A percentile compares a stretch with the other conserved stretches of the same genome.
phyloP scores from a whole-genome alignment of 768 basidiomycete genomes.

The Naganishia friedmannii region DNA sequence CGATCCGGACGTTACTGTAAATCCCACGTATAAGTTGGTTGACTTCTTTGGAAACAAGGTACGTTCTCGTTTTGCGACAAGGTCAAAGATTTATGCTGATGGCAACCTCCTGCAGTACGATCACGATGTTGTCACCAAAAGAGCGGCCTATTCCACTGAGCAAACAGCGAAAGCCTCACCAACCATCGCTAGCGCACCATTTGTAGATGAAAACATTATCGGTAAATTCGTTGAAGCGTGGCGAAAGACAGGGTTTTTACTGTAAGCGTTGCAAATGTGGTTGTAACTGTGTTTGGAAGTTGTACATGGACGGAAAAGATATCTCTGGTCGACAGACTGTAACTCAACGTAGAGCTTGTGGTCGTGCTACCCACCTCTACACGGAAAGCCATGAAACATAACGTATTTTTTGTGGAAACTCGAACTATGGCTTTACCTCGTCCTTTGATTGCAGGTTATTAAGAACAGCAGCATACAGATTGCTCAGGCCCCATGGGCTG shows the following conservation, averaged over 20 bases:
- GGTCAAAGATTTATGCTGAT: background rate
- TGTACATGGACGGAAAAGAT: background rate
- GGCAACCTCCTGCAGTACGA: constrained; percentile 10
- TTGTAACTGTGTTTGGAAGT: background rate
- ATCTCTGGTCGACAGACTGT: background rate
- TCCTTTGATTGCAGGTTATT: constrained; percentile 41
- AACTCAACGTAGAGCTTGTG: too few relatives aligned
- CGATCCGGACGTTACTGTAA: constrained; percentile 52
- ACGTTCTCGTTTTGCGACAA: background rate
- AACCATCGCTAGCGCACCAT: constrained; percentile 6
- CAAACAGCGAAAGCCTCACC: constrained; percentile 18
- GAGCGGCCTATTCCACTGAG: constrained; percentile 2
- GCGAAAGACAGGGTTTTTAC: constrained; percentile 20
- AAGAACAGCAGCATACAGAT: constrained; percentile 9
- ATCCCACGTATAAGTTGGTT: constrained; percentile 57
- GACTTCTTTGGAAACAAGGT: constrained; percentile 35
- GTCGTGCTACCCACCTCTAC: too few relatives aligned
- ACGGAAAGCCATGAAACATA: background rate
- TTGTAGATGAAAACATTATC: constrained; percentile 23
- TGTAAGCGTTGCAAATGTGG: background rate
- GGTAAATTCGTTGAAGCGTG: constrained; percentile 24
- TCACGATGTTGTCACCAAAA: constrained; percentile 14
- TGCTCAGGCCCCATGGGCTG: constrained; percentile 39
- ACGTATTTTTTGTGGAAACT: background rate
- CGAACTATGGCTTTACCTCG: constrained; percentile 29